These are phyloP conservation scores for Neurospora cerealis DNA, from an alignment of 495 filamentous ascomycete species.

Conservation along the genomic window DNA sequence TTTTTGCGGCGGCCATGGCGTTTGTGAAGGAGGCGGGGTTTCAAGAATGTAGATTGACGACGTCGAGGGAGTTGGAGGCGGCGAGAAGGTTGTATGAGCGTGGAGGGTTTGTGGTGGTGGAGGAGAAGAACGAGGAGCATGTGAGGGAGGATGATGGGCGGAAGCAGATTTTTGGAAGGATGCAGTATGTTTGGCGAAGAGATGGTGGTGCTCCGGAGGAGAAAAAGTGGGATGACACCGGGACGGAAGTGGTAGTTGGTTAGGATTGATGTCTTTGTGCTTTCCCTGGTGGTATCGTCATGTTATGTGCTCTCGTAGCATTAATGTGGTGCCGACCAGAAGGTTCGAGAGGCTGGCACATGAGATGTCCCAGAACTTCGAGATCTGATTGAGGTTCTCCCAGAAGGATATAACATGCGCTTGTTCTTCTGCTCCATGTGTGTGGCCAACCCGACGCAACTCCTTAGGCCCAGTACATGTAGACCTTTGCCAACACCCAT, in stretches of 20 bases:
- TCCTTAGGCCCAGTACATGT: neutral
- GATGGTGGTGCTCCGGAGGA: neutral
- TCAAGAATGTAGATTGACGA: conserved; percentile 16
- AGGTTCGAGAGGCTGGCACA: neutral
- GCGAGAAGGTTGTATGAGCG: conserved; percentile 19
- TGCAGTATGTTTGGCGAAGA: conserved; percentile 15
- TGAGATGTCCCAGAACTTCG: neutral
- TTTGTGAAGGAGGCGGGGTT: conserved; percentile 19
- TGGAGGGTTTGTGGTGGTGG: conserved; percentile 11
- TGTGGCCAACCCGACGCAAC: neutral
- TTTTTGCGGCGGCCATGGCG: conserved; percentile 19
- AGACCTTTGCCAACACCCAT: conserved; percentile 8
- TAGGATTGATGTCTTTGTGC: neutral
- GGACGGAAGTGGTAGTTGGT: neutral
- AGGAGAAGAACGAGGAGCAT: conserved; percentile 5
- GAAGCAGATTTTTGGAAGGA: neutral
- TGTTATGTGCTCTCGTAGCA: neutral
- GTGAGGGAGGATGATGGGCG: conserved; percentile 1
- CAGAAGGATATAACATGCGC: neutral
- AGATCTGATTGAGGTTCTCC: neutral
- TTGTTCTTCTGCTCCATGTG: neutral
- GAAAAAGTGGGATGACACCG: neutral
- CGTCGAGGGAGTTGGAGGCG: conserved; percentile 7
- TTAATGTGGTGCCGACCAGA: neutral
- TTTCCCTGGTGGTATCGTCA: neutral